Percentiles rank a stretch among this genome's conserved stretches.
Conservation (phyloP, 305 asterid genomes). For the Rubia tinctorum region DNA sequence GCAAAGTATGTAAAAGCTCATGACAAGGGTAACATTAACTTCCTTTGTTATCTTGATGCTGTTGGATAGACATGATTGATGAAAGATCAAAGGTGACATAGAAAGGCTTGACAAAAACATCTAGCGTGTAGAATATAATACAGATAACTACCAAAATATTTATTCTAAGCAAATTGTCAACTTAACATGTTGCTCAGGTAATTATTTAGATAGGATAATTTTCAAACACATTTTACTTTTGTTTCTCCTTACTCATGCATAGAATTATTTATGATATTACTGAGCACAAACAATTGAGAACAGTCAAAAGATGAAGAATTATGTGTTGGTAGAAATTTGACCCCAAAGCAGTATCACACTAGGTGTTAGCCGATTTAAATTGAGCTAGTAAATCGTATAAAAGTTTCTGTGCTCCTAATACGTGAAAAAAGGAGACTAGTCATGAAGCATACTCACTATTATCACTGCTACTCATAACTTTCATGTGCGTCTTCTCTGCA, state of each 20-base stretch:
- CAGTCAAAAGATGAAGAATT: neutral
- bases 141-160: neutral
- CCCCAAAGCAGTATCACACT: neutral
- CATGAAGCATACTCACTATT: constrained; percentile 50
- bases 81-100: neutral
- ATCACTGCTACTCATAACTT: constrained; percentile 56
- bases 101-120: neutral
- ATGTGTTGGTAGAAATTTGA: neutral
- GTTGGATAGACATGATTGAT: neutral
- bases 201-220: neutral
- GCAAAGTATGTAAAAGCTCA: neutral
- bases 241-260: neutral
- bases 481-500: constrained; percentile 89
- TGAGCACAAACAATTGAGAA: neutral
- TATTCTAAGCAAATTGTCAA: neutral
- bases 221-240: neutral
- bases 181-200: neutral
- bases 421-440: constrained; percentile 3
- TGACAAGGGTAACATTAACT: neutral
- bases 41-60: neutral
- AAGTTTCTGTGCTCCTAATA: neutral
- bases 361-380: neutral
- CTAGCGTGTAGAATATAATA: neutral
- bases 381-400: neutral
- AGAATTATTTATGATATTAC: neutral